These are phyloP conservation scores for Penicillium sclerotiorum DNA, from an alignment of 2,329 filamentous ascomycete species.

Conservation along the genomic window DNA sequence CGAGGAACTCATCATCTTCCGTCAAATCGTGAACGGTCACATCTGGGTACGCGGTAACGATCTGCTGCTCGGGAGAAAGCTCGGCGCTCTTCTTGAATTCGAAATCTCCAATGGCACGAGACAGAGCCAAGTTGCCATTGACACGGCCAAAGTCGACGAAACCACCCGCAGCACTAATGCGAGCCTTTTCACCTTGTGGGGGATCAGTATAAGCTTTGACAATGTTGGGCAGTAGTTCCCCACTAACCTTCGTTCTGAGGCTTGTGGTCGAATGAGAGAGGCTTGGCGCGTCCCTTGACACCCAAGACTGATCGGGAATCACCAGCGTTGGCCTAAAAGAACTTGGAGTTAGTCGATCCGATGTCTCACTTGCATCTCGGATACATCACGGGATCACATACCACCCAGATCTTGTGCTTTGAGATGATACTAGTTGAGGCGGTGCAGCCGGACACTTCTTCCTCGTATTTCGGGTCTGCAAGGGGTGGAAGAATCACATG, in stretches of 20 bases:
- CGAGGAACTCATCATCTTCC: slow-evolving; percentile 93
- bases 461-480: slow-evolving; percentile 91
- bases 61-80: slow-evolving; percentile 95
- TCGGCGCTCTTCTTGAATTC: slow-evolving; percentile 99
- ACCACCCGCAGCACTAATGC: slow-evolving; percentile 92
- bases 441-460: slow-evolving; percentile 97
- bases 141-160: slow-evolving; percentile 99
- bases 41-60: slow-evolving; percentile 95
- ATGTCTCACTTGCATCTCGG: too few relatives aligned
- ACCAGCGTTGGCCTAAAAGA: slow-evolving; percentile 96
- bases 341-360: too few relatives aligned
- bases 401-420: slow-evolving; percentile 89
- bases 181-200: slow-evolving; percentile 82
- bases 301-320: slow-evolving; percentile 94
- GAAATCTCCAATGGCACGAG: slow-evolving; percentile 96
- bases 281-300: slow-evolving; percentile 96
- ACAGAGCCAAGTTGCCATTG: slow-evolving; percentile 95
- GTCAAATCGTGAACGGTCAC: slow-evolving; percentile 87
- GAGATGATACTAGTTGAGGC: slow-evolving; percentile 89
- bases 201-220: not conserved
- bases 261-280: slow-evolving; percentile 98
- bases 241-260: slow-evolving; percentile 88
- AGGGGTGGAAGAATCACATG: not conserved
- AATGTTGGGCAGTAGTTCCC: not conserved
- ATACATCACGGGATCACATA: too few relatives aligned